Evolutionary conservation across 139 green algal species (phyloP).

Genomic region (Micractinium sp.): DNA sequence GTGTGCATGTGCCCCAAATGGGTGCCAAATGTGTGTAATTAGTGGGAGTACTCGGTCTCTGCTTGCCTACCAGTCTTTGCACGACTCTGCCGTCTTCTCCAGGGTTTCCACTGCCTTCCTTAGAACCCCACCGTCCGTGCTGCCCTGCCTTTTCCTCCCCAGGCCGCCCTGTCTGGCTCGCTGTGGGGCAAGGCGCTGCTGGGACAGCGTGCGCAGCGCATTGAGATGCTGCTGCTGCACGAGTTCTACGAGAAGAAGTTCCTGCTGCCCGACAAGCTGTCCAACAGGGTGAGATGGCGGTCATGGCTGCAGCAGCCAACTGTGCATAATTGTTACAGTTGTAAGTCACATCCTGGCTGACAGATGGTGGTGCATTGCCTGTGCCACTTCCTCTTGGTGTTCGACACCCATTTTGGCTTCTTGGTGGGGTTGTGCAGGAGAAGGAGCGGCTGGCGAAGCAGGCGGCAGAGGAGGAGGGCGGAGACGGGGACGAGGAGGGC

Average conservation of each 20-base stretch:
- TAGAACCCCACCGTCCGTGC: neutral
- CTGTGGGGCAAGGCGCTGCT: constrained; percentile 84
- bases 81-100: no score
- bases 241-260: constrained; percentile 98
- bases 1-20: neutral
- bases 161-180: constrained; percentile 79
- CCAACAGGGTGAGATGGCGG: constrained; percentile 25
- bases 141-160: neutral
- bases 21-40: no score
- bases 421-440: constrained; percentile 48
- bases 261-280: constrained; percentile 94
- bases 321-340: no score
- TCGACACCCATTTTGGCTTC: no score
- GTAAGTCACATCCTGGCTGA: no score
- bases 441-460: constrained; percentile 55
- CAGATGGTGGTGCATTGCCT: no score
- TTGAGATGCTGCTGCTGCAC: constrained; percentile 98
- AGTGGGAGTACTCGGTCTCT: no score
- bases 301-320: no score
- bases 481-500: constrained; percentile 7
- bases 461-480: constrained; percentile 20
- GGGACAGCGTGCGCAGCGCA: constrained; percentile 92
- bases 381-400: no score
- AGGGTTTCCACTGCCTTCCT: neutral
- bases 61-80: no score